Percentiles rank a stretch among this genome's conserved stretches.
Conservation (phyloP, 768 basidiomycete genomes). For the Pisolithus microcarpus region DNA sequence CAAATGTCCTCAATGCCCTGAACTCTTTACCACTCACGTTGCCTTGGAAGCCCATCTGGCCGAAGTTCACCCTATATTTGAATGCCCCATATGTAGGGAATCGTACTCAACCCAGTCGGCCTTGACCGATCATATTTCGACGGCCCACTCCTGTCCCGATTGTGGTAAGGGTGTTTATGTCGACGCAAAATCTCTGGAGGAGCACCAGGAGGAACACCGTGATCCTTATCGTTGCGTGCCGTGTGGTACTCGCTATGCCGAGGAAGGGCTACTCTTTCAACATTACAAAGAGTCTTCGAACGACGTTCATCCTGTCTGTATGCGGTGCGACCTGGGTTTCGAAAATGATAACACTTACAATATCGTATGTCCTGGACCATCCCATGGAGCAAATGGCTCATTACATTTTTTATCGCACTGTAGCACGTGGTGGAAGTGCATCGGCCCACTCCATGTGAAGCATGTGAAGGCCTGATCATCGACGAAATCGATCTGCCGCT, state of each 20-base stretch:
- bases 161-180: slow-evolving; percentile 27
- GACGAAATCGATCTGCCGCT: slow-evolving; percentile 16
- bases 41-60: slow-evolving; percentile 2
- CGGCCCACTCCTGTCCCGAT: slow-evolving; percentile 26
- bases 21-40: slow-evolving; percentile 7
- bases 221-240: slow-evolving; percentile 18
- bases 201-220: slow-evolving; percentile 26
- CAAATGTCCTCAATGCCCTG: slow-evolving; percentile 1
- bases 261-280: slow-evolving; percentile 30
- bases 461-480: slow-evolving; percentile 17
- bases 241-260: slow-evolving; percentile 18
- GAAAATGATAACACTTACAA: slow-evolving; percentile 22
- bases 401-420: not conserved
- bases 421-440: slow-evolving; percentile 37
- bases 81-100: slow-evolving; percentile 21
- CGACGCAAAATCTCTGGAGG: slow-evolving; percentile 17
- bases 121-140: slow-evolving; percentile 25
- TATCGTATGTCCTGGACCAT: slow-evolving; percentile 21
- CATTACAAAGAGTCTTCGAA: slow-evolving; percentile 35
- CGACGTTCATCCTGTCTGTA: slow-evolving; percentile 32
- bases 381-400: slow-evolving; percentile 1
- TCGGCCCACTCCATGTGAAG: slow-evolving; percentile 30
- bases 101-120: slow-evolving; percentile 16
- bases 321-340: slow-evolving; percentile 28
- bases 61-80: slow-evolving; percentile 2